Evolutionary conservation across 2,329 filamentous ascomycete species (phyloP), one percentile per base, ranked within the genome.

Genomic region (Stemphylium lycopersici): DNA sequence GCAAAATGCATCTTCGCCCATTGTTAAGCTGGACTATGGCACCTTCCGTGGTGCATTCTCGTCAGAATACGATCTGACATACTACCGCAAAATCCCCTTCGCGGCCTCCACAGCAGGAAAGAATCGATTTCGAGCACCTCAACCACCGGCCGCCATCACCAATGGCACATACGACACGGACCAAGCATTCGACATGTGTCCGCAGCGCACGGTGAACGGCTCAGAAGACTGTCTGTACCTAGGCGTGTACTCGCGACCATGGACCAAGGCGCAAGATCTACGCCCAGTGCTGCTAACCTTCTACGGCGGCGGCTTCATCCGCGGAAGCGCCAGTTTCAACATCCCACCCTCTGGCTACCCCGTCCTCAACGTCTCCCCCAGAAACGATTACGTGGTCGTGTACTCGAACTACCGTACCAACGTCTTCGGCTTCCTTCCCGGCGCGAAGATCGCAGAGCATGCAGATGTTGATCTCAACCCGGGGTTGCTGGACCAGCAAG

Each of bases 201-300:
- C 82, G 3, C 84, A 86, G 69, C 77, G 83, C 60, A 83, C 81
- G 0, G 81, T 80, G 49, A 76, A 76, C 33, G 75, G 81, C 10
- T 83, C 83, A 38, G 85, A 87, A 74, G 84, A 87, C 63, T 87
- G 85, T 59, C 75, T 87, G 12, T 86, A 86, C 56, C 78, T 88
- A 2, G 83, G 83, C 10, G 73, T 88, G 0, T 87, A 85, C 70
- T 80, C 82, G 4, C 79, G 84, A 0, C 85, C 84, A 3, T 87
- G 84, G 84, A 73, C 67, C 0, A 18, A 67, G 1, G 41, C 48
- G 20, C 63, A 71, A 3, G 65, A 77, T n/a, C 70, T 80, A 1
- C 76, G 82, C 2, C 85, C 85, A 0, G 84, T 88, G 0, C 78
- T 88, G 0, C 79, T 87, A 3, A 80, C 80, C 3, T 87, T 85